phyloP scores from a whole-genome alignment of 2,329 filamentous ascomycete species.

The Podosphaera xanthii region DNA sequence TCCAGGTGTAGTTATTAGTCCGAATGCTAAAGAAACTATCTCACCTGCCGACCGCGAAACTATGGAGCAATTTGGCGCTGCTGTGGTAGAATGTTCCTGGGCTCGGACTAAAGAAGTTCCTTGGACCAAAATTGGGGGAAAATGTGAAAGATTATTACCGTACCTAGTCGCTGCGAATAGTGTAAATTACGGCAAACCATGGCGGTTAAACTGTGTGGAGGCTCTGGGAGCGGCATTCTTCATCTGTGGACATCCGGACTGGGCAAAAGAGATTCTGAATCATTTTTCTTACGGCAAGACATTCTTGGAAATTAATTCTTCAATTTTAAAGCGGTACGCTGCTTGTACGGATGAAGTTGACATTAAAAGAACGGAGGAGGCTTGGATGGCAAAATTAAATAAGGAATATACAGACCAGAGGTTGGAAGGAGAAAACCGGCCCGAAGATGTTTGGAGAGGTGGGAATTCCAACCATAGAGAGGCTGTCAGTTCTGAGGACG shows the following conservation, averaged over 20 bases:
- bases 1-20: slow-evolving; percentile 77
- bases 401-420: slow-evolving; percentile 68
- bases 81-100: slow-evolving; percentile 95
- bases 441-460: slow-evolving; percentile 64
- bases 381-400: slow-evolving; percentile 78
- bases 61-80: slow-evolving; percentile 72
- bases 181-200: slow-evolving; percentile 92
- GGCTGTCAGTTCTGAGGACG: slow-evolving; percentile 25
- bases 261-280: slow-evolving; percentile 63
- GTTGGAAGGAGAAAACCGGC: slow-evolving; percentile 33
- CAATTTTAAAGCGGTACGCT: slow-evolving; percentile 63
- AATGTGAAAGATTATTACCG: slow-evolving; percentile 72
- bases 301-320: slow-evolving; percentile 77
- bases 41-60: slow-evolving; percentile 64
- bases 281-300: slow-evolving; percentile 75
- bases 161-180: slow-evolving; percentile 93
- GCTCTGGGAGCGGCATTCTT: slow-evolving; percentile 79
- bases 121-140: slow-evolving; percentile 76
- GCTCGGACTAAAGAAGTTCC: slow-evolving; percentile 78
- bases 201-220: slow-evolving; percentile 88
- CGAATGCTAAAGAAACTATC: slow-evolving; percentile 70
- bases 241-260: slow-evolving; percentile 79
- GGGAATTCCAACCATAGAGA: slow-evolving; percentile 62
- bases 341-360: slow-evolving; percentile 60
- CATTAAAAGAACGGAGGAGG: slow-evolving; percentile 63